Conservation (phyloP, 1,139 yeast species). For the Hyphopichia khmerensis region DNA sequence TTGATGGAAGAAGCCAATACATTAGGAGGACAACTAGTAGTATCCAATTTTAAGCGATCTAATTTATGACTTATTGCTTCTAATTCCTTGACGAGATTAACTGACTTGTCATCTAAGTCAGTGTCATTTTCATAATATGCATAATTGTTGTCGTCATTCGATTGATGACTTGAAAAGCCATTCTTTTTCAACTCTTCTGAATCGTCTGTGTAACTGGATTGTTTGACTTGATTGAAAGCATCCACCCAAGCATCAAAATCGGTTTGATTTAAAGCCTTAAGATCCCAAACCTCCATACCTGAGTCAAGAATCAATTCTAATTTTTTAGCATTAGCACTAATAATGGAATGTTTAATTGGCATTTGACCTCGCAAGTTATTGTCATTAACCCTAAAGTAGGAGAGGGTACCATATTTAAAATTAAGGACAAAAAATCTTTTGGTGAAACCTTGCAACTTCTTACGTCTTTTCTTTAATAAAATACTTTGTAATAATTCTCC, state of each 20-base stretch:
- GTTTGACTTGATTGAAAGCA: conserved; percentile 60
- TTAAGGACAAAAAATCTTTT: conserved; percentile 83
- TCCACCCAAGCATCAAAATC: conserved; percentile 84
- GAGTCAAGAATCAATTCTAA: conserved; percentile 82
- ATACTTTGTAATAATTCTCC: conserved; percentile 73
- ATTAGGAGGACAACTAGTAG: conserved; percentile 10
- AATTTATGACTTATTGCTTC: conserved; percentile 22
- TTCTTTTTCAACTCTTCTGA: conserved; percentile 5
- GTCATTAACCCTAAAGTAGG: conserved; percentile 71
- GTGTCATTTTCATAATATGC: conserved; percentile 6
- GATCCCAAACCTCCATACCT: conserved; percentile 93
- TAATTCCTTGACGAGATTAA: conserved; percentile 12
- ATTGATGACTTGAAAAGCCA: neutral
- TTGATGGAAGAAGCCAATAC: conserved; percentile 11
- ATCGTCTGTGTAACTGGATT: conserved; percentile 15
- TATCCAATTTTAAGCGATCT: conserved; percentile 17
- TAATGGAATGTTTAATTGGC: conserved; percentile 78
- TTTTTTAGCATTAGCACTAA: conserved; percentile 71
- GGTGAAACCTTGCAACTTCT: conserved; percentile 78
- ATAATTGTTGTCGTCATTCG: neutral
- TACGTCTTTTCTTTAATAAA: conserved; percentile 72
- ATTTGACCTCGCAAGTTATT: conserved; percentile 85
- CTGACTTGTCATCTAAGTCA: neutral
- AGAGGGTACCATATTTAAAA: conserved; percentile 76
- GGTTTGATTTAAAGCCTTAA: conserved; percentile 62